Evolutionary conservation across 164 flowering plant species (phyloP), one percentile per base, ranked within the genome.

Genomic region (Hamamelis virginiana): DNA sequence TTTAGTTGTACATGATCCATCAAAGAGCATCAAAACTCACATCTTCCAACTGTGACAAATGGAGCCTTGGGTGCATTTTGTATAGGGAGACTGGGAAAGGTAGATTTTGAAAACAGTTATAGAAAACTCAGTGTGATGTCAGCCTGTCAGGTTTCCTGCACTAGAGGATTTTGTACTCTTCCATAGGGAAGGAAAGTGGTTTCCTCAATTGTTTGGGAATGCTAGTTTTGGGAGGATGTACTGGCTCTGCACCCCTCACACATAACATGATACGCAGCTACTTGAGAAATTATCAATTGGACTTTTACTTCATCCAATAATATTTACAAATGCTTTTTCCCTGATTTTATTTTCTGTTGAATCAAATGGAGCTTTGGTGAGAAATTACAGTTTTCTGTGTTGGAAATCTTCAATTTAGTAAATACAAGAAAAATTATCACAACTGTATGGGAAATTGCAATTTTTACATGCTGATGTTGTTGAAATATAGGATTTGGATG

Each of bases 401-500:
- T 50, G n/a, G 53, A 50, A 1, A 50, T 15, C 18, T 15, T n/a
- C 0, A 14, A 50, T 50, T 50, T 50, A 50, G 16, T 12, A 16
- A 8, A 50, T 5, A 16, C n/a, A 4, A 15, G n/a, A 18, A 16
- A 15, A 50, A 16, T 50, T 33, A 6, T 33, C 41, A 33, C 41
- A 2, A 33, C 6, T 33, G 6, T 33, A 33, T 33, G 41, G 41
- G 6, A 33, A 56, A 11, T 18, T 67, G 16, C 12, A 4, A 50
- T 38, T 18, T 41, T 16, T 38, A 62, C 18, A 28, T 26, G 59
- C 23, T 13, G 14, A 59, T 46, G 22, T 53, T 76, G 26, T 63
- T 38, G 5, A 65, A 50, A 58, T 81, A 64, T 72, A 95, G 99
- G 99, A 96, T 81, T 71, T 96, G 88, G 99, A 96, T 82, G 99